Evolutionary conservation across 2,329 filamentous ascomycete genomes (phyloP), one percentile per base, ranked within the genome.

Genomic region (Colletotrichum sp.): DNA sequence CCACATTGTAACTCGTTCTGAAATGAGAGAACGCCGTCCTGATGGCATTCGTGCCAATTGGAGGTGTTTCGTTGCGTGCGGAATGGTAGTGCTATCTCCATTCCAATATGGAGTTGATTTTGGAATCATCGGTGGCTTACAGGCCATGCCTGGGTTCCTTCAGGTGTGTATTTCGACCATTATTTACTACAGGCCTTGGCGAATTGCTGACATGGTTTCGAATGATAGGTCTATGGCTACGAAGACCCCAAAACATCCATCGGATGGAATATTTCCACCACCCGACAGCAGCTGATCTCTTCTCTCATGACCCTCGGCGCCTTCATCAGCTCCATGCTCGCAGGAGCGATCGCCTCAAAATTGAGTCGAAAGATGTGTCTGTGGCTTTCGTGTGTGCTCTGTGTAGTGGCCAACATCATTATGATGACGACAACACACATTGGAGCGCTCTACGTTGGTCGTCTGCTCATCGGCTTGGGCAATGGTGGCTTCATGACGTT

Each of bases 401-500:
- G 59, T 5, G 59, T 62, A 32, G 59, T n/a, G 28, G 59, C 59
- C 59, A 62, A 62, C 10, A 3, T 62, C 10, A 34, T 62, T 21
- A 62, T 62, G 59, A 62, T 62, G 59, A 89, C 87, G 5, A 90
- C 89, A 0, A 86, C 85, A 8, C 81, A 84, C 71, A 90, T 92
- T 49, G 88, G 85, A 18, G 89, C 86, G 2, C 86, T 92, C 7
- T 92, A 92, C 72, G 85, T 87, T 28, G 90, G 89, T 12, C 87
- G 90, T 49, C 82, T 92, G 8, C 80, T 92, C 18, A 89, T 91
- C 71, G 90, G 90, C 4, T 75, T 92, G 7, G 88, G 89, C 8
- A 91, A 91, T 78, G 90, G 90, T 5, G 87, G 90, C 79, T 88
- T 91, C 80, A 90, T 91, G 89, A 91, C 89, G 3, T 91, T 89